phyloP scores from a whole-genome alignment of 2,329 filamentous ascomycete species.

The Chaetoscypha palmicola region DNA sequence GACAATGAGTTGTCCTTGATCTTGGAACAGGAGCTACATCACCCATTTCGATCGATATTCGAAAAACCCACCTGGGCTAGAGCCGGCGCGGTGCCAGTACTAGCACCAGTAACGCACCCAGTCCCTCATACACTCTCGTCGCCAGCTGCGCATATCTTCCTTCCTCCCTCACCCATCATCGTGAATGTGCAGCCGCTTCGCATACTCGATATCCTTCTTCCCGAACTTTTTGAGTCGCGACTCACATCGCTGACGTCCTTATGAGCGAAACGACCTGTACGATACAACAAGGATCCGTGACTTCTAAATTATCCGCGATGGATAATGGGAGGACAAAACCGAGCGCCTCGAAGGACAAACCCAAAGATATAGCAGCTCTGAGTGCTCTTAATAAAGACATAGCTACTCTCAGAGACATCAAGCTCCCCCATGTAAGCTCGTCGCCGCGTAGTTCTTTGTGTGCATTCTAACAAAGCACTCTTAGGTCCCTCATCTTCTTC shows the following conservation, averaged over 20 bases:
- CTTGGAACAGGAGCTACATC: conserved; percentile 13
- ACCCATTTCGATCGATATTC: background rate
- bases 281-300: background rate
- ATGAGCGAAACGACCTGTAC: too few relatives aligned
- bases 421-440: conserved; percentile 23
- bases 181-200: conserved; percentile 3
- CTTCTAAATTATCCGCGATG: conserved; percentile 10
- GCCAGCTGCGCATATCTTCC: background rate
- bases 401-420: conserved; percentile 15
- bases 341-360: conserved; percentile 6
- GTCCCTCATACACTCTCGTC: too few relatives aligned
- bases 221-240: background rate
- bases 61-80: background rate
- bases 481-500: conserved; percentile 27
- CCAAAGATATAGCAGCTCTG: conserved; percentile 9
- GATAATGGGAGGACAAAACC: conserved; percentile 11
- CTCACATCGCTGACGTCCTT: too few relatives aligned
- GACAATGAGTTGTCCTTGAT: conserved; percentile 26
- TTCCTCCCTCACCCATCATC: conserved; percentile 8
- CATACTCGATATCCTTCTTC: background rate
- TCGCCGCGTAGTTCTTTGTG: conserved; percentile 8
- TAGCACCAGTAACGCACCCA: too few relatives aligned
- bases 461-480: conserved; percentile 4
- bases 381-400: conserved; percentile 22
- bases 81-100: background rate